These are phyloP conservation scores for Cyclostephanos invisitatus DNA, from an alignment of 108 stramenopile genomes.

Conservation along the genomic window DNA sequence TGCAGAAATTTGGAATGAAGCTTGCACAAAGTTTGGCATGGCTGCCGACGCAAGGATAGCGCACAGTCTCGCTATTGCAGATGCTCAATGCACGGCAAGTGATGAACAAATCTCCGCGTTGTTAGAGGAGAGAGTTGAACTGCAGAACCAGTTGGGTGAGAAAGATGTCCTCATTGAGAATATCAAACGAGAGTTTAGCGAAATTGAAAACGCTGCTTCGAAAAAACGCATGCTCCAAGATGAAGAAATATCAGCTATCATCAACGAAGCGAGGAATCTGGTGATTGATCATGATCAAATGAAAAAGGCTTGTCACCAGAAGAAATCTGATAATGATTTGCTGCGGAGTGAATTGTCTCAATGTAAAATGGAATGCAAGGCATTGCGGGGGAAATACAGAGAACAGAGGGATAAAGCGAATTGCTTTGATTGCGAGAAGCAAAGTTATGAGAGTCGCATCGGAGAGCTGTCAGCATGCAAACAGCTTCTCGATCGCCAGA, in stretches of 20 bases:
- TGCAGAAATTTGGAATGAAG: conserved; percentile 19
- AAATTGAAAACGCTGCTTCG: conserved; percentile 11
- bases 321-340: conserved; percentile 12
- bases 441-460: conserved; percentile 6
- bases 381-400: conserved; percentile 1
- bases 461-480: conserved; percentile 19
- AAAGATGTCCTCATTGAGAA: conserved; percentile 11
- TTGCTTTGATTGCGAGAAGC: conserved; percentile 10
- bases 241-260: conserved; percentile 10
- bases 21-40: conserved; percentile 4
- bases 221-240: conserved; percentile 9
- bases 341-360: conserved; percentile 16
- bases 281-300: conserved; percentile 14
- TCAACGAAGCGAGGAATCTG: background rate
- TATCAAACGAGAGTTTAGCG: conserved; percentile 1
- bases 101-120: conserved; percentile 21
- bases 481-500: conserved; percentile 15
- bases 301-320: background rate
- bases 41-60: conserved; percentile 10
- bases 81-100: conserved; percentile 22
- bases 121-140: conserved; percentile 4
- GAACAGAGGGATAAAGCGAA: conserved; percentile 5
- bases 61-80: conserved; percentile 3
- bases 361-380: conserved; percentile 6
- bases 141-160: conserved; percentile 16